A percentile compares a stretch with the other conserved stretches of the same genome.
phyloP scores from a whole-genome alignment of 352 stramenopile species.

The Phytophthora rubi region DNA sequence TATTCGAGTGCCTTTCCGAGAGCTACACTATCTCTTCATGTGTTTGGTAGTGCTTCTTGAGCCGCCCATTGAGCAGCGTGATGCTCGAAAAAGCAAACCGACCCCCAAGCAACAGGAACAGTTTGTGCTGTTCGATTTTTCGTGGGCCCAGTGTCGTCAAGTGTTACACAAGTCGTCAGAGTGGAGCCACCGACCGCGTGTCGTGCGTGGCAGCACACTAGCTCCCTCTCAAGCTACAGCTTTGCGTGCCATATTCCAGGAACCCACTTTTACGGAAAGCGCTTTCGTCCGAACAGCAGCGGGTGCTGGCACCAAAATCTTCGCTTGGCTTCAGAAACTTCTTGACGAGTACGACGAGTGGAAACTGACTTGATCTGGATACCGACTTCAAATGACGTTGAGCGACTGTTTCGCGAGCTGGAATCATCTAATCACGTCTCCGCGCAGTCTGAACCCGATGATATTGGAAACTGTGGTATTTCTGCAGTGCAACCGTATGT shows the following conservation, averaged over 20 bases:
- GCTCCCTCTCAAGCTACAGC: slow-evolving; percentile 55
- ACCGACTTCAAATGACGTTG: no score
- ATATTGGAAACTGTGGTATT: no score
- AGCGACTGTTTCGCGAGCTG: no score
- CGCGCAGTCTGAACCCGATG: no score
- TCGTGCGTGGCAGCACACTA: slow-evolving; percentile 44
- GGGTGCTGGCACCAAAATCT: slow-evolving; percentile 68
- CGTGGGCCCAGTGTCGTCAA: slow-evolving; percentile 64
- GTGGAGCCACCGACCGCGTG: slow-evolving; percentile 47
- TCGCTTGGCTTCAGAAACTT: slow-evolving; percentile 62
- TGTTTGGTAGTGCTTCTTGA: slow-evolving; percentile 76
- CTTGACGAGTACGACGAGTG: slow-evolving; percentile 56
- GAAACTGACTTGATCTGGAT: no score
- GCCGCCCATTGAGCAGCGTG: slow-evolving; percentile 47
- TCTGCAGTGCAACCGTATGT: no score
- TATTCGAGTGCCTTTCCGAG: slow-evolving; percentile 68
- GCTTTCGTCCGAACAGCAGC: slow-evolving; percentile 59
- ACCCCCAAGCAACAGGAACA: slow-evolving; percentile 55
- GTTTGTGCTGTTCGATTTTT: slow-evolving; percentile 65
- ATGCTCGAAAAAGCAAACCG: slow-evolving; percentile 39
- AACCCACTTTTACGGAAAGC: slow-evolving; percentile 57
- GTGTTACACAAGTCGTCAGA: slow-evolving; percentile 57
- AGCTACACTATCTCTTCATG: slow-evolving; percentile 84
- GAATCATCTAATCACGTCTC: no score
- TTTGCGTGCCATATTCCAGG: slow-evolving; percentile 67